Percentiles rank a stretch among this genome's conserved stretches.
These are phyloP conservation scores for Bipolaris oryzae DNA, from an alignment of 2,329 filamentous ascomycete species.

Conservation along the genomic window DNA sequence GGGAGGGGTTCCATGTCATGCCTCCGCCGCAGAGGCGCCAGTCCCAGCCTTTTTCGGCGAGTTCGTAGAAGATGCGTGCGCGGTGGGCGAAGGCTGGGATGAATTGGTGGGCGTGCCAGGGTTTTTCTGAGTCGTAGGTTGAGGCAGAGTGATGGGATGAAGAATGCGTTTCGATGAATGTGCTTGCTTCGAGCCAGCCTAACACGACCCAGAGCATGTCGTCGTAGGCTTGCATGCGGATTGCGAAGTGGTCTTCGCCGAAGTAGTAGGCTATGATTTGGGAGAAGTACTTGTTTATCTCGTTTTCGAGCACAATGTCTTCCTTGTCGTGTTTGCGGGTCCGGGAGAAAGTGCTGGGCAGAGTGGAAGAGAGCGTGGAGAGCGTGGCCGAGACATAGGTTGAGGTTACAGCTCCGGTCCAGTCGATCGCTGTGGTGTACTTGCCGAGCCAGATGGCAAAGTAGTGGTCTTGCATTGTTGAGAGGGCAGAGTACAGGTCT, in stretches of 20 bases:
- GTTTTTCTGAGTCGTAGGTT: neutral
- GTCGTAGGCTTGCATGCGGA: constrained; percentile 82
- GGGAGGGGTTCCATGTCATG: constrained; percentile 85
- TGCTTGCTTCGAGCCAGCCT: constrained; percentile 83
- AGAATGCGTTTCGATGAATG: constrained; percentile 75
- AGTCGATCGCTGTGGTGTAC: constrained; percentile 88
- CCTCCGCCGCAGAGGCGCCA: constrained; percentile 80
- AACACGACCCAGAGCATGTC: constrained; percentile 96
- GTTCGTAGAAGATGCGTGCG: constrained; percentile 82
- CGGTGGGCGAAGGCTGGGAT: constrained; percentile 79
- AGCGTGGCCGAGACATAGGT: constrained; percentile 79
- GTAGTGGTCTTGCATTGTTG: constrained; percentile 77
- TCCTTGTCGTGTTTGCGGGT: constrained; percentile 40
- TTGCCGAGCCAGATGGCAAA: constrained; percentile 78
- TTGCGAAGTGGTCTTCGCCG: constrained; percentile 76
- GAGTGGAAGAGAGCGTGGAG: constrained; percentile 65
- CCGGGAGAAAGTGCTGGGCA: constrained; percentile 42
- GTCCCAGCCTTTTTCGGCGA: constrained; percentile 82
- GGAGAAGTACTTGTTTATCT: constrained; percentile 82
- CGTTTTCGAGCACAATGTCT: constrained; percentile 68
- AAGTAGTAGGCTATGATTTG: constrained; percentile 82
- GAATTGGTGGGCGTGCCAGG: constrained; percentile 81
- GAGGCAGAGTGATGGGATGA: constrained; percentile 61
- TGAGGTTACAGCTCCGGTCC: constrained; percentile 85
- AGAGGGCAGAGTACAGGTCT: constrained; percentile 62